A percentile compares a stretch with the other conserved stretches of the same genome.
These are phyloP conservation scores for Claviceps humidiphila DNA, from an alignment of 2,329 filamentous ascomycete genomes.

Conservation along the genomic window DNA sequence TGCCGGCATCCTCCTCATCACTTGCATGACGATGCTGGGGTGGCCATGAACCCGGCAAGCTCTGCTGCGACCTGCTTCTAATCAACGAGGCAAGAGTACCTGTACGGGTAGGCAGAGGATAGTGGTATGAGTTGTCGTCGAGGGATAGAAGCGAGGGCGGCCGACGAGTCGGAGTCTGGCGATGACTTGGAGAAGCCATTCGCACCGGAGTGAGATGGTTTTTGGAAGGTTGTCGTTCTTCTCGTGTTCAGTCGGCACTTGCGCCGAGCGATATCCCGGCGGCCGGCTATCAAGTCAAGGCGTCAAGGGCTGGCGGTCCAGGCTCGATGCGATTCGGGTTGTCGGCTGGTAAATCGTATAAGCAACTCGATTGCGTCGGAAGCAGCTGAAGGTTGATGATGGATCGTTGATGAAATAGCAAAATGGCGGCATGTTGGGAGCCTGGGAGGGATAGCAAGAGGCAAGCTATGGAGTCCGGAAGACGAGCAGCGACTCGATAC, in stretches of 20 bases:
- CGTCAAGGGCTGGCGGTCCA: neutral
- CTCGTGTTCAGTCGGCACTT: neutral
- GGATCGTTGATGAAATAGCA: neutral
- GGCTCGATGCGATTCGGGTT: neutral
- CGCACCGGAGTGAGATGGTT: neutral
- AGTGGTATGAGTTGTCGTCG: conserved; percentile 19
- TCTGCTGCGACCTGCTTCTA: conserved; percentile 24
- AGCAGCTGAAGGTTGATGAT: neutral
- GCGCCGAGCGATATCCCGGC: neutral
- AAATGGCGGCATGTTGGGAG: neutral
- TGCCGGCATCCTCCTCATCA: conserved; percentile 21
- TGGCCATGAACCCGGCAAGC: conserved; percentile 15
- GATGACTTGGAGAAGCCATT: conserved; percentile 19
- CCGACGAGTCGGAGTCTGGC: conserved; percentile 15
- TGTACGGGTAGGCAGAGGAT: conserved; percentile 22
- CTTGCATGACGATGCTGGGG: conserved; percentile 10
- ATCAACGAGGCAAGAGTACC: conserved; percentile 25
- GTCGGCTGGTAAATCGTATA: neutral
- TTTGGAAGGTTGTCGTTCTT: neutral
- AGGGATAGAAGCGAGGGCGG: conserved; percentile 20
- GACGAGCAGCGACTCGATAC: neutral
- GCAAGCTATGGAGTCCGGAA: neutral
- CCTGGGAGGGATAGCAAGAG: too few relatives aligned
- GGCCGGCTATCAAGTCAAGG: neutral
- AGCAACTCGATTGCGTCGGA: neutral